These are phyloP conservation scores for Fusarium luffae DNA, from an alignment of 2,329 filamentous ascomycete species.

Conservation along the genomic window DNA sequence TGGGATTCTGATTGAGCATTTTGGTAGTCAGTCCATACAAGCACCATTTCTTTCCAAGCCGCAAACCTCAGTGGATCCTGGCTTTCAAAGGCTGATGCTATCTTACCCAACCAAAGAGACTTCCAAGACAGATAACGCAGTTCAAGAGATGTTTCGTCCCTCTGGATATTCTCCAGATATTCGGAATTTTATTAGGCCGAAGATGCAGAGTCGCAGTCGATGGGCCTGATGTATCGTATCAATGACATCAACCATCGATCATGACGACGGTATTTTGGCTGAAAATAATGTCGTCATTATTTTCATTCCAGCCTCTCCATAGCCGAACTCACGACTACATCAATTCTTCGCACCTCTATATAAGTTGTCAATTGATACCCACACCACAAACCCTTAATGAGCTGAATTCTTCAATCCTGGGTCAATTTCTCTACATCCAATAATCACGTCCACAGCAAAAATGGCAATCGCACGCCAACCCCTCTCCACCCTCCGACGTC, in stretches of 20 bases:
- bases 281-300: constrained; percentile 26
- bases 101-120: too few species aligned
- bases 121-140: neutral
- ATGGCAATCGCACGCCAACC: constrained; percentile 16
- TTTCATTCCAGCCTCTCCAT: neutral
- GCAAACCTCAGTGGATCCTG: neutral
- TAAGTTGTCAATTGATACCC: neutral
- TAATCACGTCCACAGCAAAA: accelerated
- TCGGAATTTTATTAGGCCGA: constrained; percentile 11
- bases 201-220: neutral
- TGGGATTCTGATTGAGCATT: too few species aligned
- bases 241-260: constrained; percentile 31
- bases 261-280: constrained; percentile 5
- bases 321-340: neutral
- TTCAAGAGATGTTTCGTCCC: neutral
- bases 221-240: constrained; percentile 10
- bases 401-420: neutral
- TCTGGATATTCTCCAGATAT: neutral
- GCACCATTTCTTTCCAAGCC: neutral
- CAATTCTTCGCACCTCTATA: neutral
- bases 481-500: neutral
- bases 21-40: neutral
- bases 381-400: neutral
- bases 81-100: too few species aligned
- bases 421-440: neutral